These are phyloP conservation scores for Lipomyces spencermartinsiae DNA, from an alignment of 805 yeast species.

Conservation along the genomic window DNA sequence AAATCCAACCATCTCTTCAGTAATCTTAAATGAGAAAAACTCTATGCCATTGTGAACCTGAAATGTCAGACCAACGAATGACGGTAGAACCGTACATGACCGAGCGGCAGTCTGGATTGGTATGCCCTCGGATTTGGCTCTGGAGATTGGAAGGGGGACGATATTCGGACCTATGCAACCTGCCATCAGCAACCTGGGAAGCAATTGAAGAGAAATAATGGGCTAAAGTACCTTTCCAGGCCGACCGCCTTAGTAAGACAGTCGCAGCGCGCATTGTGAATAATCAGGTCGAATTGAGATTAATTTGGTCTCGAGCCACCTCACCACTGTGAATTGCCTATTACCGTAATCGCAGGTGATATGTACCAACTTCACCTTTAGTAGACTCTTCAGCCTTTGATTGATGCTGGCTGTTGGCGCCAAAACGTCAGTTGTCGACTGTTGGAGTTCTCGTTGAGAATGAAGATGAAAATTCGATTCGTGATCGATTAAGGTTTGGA, in stretches of 20 bases:
- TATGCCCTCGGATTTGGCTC: slow-evolving; percentile 77
- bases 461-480: no score
- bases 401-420: neutral
- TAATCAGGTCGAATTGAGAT: neutral
- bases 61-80: slow-evolving; percentile 91
- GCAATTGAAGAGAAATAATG: neutral
- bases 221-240: slow-evolving; percentile 49
- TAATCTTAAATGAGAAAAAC: slow-evolving; percentile 82
- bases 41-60: slow-evolving; percentile 97
- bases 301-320: neutral
- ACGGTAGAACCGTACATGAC: slow-evolving; percentile 92
- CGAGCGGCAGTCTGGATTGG: slow-evolving; percentile 97
- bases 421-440: neutral
- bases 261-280: slow-evolving; percentile 46
- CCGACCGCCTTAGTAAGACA: slow-evolving; percentile 49
- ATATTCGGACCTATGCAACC: slow-evolving; percentile 73
- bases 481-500: neutral
- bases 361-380: neutral
- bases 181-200: neutral
- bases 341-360: neutral
- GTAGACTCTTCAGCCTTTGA: neutral
- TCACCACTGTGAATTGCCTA: neutral
- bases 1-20: slow-evolving; percentile 96
- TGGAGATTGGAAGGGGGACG: slow-evolving; percentile 91
- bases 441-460: no score